Evolutionary conservation across 2,329 filamentous ascomycete genomes (phyloP).

Genomic region (Venturia oleaginea): DNA sequence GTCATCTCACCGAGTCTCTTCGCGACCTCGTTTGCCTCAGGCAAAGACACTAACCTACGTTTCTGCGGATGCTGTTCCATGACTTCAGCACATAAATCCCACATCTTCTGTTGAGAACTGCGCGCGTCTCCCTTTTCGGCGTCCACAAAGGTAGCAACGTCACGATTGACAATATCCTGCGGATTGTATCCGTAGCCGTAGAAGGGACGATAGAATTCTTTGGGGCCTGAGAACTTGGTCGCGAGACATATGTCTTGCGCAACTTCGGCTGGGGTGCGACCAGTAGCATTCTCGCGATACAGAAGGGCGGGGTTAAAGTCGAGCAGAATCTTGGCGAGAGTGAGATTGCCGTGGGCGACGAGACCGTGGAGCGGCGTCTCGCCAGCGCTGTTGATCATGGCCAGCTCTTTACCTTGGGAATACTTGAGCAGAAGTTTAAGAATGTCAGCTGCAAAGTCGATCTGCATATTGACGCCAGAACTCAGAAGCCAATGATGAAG

Average conservation of each 20-base stretch:
- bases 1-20: conserved; percentile 10
- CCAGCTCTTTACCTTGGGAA: conserved; percentile 39
- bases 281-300: conserved; percentile 65
- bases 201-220: conserved; percentile 20
- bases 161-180: conserved; percentile 6
- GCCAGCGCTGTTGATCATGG: conserved; percentile 54
- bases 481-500: conserved; percentile 37
- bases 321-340: conserved; percentile 41
- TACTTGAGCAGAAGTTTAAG: conserved; percentile 45
- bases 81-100: conserved; percentile 29
- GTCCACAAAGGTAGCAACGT: conserved; percentile 19
- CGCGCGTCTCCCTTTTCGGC: conserved; percentile 10
- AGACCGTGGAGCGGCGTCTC: conserved; percentile 56
- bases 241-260: conserved; percentile 47
- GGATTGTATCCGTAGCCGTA: not conserved
- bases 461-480: not conserved
- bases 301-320: conserved; percentile 50
- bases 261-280: conserved; percentile 62
- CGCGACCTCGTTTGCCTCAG: conserved; percentile 54
- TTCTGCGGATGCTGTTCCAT: conserved; percentile 27
- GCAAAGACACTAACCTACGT: conserved; percentile 46
- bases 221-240: conserved; percentile 21
- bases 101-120: conserved; percentile 21
- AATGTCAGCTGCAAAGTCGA: conserved; percentile 23
- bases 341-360: conserved; percentile 31